Evolutionary conservation across 345 rosid genomes (phyloP).

Genomic region (Angophora floribunda): DNA sequence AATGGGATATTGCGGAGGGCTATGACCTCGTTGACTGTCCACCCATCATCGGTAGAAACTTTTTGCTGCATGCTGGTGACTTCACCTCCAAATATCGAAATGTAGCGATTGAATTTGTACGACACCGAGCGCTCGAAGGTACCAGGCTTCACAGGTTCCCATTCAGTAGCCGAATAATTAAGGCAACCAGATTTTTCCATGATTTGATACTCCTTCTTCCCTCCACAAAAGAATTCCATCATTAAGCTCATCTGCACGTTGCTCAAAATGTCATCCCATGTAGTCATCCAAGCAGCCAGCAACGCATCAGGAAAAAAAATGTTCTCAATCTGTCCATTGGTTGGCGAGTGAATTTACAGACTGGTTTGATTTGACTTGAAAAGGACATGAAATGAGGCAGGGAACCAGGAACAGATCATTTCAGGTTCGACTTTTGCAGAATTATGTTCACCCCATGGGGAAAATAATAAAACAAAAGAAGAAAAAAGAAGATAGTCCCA

Average conservation of each 20-base stretch:
- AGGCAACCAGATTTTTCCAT: conserved; percentile 85
- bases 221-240: conserved; percentile 66
- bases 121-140: conserved; percentile 42
- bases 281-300: background rate
- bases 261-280: background rate
- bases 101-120: conserved; percentile 49
- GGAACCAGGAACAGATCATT: background rate
- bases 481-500: background rate
- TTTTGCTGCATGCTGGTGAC: conserved; percentile 63
- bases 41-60: conserved; percentile 39
- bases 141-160: conserved; percentile 48
- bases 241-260: conserved; percentile 35
- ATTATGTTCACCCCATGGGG: background rate
- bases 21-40: conserved; percentile 61
- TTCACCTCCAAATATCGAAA: conserved; percentile 81
- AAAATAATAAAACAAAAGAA: background rate
- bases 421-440: background rate
- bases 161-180: conserved; percentile 34
- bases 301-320: background rate
- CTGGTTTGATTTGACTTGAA: background rate
- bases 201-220: conserved; percentile 48
- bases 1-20: conserved; percentile 63
- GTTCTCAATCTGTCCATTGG: background rate
- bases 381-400: background rate
- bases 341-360: background rate